These are phyloP conservation scores for Biscogniauxia marginata DNA, from an alignment of 2,329 filamentous ascomycete species.

Conservation along the genomic window DNA sequence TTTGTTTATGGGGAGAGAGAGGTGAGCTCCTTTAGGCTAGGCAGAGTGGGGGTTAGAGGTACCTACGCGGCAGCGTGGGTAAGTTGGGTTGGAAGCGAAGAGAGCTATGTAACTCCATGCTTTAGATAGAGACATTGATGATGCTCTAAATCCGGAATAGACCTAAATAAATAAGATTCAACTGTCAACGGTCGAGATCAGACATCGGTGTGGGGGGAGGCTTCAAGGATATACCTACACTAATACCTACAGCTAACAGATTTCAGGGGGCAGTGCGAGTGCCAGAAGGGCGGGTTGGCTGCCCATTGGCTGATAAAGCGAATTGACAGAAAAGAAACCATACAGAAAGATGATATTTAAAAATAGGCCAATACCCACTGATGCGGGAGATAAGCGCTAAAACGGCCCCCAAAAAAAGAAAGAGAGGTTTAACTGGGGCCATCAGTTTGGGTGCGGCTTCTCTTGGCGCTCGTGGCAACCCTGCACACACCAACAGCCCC, in stretches of 20 bases:
- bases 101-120: too few species aligned
- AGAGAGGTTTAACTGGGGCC: constrained; percentile 1
- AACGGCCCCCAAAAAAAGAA: constrained; percentile 3
- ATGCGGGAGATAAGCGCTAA: neutral
- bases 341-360: neutral
- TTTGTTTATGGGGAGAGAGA: too few species aligned
- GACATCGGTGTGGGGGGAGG: neutral
- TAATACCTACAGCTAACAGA: too few species aligned
- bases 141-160: neutral
- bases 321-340: neutral
- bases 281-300: neutral
- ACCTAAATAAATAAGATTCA: neutral
- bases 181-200: neutral
- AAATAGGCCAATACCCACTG: neutral
- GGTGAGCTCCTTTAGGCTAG: neutral
- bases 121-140: neutral
- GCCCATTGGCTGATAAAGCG: neutral
- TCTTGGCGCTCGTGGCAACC: constrained; percentile 20
- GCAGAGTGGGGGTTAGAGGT: neutral
- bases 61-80: too few species aligned
- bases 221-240: neutral
- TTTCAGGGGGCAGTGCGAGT: neutral
- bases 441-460: constrained; percentile 3
- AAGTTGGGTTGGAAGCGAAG: neutral
- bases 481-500: constrained; percentile 5